Percentiles rank a stretch among this genome's conserved stretches.
These are phyloP conservation scores for Kwoniella europaea DNA, from an alignment of 768 basidiomycete genomes.

Conservation along the genomic window DNA sequence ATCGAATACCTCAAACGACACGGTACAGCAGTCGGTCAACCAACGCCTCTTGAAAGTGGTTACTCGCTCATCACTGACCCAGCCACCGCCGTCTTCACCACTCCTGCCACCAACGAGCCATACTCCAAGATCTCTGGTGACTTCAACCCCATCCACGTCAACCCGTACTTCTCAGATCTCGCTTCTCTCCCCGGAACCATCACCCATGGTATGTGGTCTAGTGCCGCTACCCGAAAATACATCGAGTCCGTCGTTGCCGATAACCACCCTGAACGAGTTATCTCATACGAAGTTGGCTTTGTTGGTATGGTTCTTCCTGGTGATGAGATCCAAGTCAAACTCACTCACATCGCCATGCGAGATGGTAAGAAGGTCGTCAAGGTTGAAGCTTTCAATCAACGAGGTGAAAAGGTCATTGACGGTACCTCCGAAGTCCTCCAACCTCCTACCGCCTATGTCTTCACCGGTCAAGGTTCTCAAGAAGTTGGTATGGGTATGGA, in stretches of 20 bases:
- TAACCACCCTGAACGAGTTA: constrained; percentile 87
- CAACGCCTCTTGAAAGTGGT: constrained; percentile 78
- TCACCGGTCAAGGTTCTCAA: constrained; percentile 98
- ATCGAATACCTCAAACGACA: constrained; percentile 90
- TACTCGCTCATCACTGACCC: constrained; percentile 77
- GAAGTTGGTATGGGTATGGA: constrained; percentile 99
- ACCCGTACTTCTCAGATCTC: constrained; percentile 95
- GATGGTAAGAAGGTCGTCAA: constrained; percentile 91
- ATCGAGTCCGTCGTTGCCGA: constrained; percentile 93
- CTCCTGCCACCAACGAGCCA: constrained; percentile 90
- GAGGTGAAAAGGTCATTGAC: constrained; percentile 87
- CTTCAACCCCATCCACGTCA: constrained; percentile 98
- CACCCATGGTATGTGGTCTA: constrained; percentile 96
- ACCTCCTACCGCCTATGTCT: constrained; percentile 88
- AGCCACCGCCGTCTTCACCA: constrained; percentile 70
- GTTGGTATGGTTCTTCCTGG: constrained; percentile 96
- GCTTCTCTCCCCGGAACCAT: constrained; percentile 93
- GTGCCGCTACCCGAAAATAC: constrained; percentile 88
- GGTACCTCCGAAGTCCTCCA: constrained; percentile 94
- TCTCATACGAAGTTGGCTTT: constrained; percentile 91
- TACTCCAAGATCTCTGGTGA: constrained; percentile 96
- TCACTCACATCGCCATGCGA: constrained; percentile 88
- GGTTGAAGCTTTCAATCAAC: constrained; percentile 80
- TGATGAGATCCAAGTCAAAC: constrained; percentile 81
- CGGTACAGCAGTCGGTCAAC: constrained; percentile 76